Percentiles rank a stretch among this genome's conserved stretches.
phyloP scores from a whole-genome alignment of 352 stramenopile species.

The Thraustotheca clavata region DNA sequence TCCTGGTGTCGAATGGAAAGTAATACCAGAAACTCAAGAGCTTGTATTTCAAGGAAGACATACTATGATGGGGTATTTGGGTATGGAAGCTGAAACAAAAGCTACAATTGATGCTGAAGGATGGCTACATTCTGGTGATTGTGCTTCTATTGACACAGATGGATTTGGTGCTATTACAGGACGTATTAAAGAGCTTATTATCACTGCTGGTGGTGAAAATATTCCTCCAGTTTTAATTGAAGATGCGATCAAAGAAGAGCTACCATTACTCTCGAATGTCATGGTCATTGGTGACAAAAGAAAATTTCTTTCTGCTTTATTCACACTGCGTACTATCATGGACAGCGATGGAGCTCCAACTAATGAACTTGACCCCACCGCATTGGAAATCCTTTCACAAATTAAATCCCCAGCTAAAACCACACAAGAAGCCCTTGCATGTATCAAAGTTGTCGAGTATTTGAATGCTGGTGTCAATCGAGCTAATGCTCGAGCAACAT shows the following conservation, averaged over 20 bases:
- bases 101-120: constrained; percentile 70
- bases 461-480: constrained; percentile 59
- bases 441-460: constrained; percentile 63
- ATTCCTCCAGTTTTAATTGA: constrained; percentile 90
- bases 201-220: constrained; percentile 95
- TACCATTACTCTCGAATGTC: constrained; percentile 82
- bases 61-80: constrained; percentile 70
- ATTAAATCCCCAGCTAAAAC: constrained; percentile 63
- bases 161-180: constrained; percentile 94
- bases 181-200: constrained; percentile 94
- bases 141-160: constrained; percentile 80
- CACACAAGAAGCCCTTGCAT: constrained; percentile 61
- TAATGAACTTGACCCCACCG: constrained; percentile 51
- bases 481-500: constrained; percentile 45
- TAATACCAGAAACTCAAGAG: constrained; percentile 31
- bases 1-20: constrained; percentile 34
- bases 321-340: constrained; percentile 67
- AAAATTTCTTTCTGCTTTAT: constrained; percentile 84
- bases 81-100: constrained; percentile 46
- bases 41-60: constrained; percentile 60
- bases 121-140: constrained; percentile 91
- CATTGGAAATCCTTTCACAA: constrained; percentile 46
- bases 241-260: constrained; percentile 84
- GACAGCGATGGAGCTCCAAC: constrained; percentile 49
- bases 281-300: constrained; percentile 91